Conservation (phyloP, 176 grass and related monocot genomes). For the Zea mays region DNA sequence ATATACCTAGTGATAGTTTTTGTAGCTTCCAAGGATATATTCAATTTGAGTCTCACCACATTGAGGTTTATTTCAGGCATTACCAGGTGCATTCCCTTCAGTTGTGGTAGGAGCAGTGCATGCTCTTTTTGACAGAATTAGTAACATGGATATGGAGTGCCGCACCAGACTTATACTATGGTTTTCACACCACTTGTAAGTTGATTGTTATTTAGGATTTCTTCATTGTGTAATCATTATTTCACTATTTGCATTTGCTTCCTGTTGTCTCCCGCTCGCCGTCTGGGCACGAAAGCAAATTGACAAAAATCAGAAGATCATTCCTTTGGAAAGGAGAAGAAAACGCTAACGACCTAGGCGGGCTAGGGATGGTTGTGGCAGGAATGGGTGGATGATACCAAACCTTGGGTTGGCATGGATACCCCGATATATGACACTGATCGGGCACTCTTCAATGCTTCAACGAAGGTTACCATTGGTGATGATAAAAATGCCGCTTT, state of each 20-base stretch:
- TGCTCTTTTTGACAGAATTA: conserved; percentile 96
- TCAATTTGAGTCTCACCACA: conserved; percentile 32
- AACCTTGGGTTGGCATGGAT: too few relatives aligned
- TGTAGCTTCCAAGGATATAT: conserved; percentile 2
- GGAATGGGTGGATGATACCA: too few relatives aligned
- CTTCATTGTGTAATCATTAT: neutral
- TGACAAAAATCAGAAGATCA: too few relatives aligned
- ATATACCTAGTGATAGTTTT: neutral
- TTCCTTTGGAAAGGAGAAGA: too few relatives aligned
- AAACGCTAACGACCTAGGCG: too few relatives aligned
- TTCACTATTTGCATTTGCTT: conserved; percentile 11
- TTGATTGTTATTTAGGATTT: conserved; percentile 28
- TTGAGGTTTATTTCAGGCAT: conserved; percentile 65
- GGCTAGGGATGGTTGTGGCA: too few relatives aligned
- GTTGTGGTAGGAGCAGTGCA: conserved; percentile 95
- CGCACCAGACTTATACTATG: conserved; percentile 93
- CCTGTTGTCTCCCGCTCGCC: neutral
- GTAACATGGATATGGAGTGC: conserved; percentile 92
- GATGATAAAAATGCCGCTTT: too few relatives aligned
- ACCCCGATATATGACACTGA: too few relatives aligned
- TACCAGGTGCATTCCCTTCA: conserved; percentile 94
- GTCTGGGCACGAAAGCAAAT: too few relatives aligned
- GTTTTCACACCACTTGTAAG: conserved; percentile 99
- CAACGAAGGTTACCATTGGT: too few relatives aligned
- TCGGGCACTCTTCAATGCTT: too few relatives aligned